Evolutionary conservation across 2,329 filamentous ascomycete species (phyloP).

Genomic region (Cladophialophora immunda): DNA sequence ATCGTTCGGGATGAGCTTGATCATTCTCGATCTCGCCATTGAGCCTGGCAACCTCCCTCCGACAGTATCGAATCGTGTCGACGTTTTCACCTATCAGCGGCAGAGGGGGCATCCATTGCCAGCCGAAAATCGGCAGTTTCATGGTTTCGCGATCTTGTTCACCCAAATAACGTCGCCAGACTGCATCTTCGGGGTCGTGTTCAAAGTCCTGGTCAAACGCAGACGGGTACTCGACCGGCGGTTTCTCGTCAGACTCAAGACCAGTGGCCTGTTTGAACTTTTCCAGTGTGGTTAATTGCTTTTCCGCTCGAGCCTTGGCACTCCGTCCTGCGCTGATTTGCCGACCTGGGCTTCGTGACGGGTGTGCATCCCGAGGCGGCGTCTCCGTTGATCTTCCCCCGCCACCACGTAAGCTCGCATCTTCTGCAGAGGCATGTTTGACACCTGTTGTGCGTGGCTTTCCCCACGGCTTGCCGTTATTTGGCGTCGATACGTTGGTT

Average conservation of each 20-base stretch:
- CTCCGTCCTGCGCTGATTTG: constrained; percentile 35
- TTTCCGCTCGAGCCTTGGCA: constrained; percentile 28
- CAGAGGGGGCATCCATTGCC: constrained; percentile 78
- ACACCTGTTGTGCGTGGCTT: constrained; percentile 19
- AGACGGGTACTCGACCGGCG: constrained; percentile 62
- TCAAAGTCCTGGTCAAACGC: constrained; percentile 70
- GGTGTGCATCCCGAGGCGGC: background rate
- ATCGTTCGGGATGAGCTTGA: constrained; percentile 83
- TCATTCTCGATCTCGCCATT: constrained; percentile 93
- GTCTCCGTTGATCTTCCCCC: constrained; percentile 23
- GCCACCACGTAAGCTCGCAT: background rate
- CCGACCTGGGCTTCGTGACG: constrained; percentile 30
- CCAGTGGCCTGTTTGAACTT: constrained; percentile 38
- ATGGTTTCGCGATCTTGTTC: constrained; percentile 86
- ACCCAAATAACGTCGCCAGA: constrained; percentile 85
- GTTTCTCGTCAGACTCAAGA: constrained; percentile 36
- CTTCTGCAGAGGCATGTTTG: constrained; percentile 28
- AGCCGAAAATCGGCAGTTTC: constrained; percentile 70
- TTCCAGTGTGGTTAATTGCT: constrained; percentile 28
- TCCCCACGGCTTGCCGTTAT: constrained; percentile 14
- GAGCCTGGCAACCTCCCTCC: constrained; percentile 82
- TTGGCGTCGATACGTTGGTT: background rate
- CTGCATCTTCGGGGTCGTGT: constrained; percentile 70
- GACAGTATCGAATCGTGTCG: constrained; percentile 92
- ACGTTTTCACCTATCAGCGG: constrained; percentile 87